Evolutionary conservation across 1,284 basidiomycete genomes (phyloP), one percentile per base, ranked within the genome.

Genomic region (Omphalotus olearius): DNA sequence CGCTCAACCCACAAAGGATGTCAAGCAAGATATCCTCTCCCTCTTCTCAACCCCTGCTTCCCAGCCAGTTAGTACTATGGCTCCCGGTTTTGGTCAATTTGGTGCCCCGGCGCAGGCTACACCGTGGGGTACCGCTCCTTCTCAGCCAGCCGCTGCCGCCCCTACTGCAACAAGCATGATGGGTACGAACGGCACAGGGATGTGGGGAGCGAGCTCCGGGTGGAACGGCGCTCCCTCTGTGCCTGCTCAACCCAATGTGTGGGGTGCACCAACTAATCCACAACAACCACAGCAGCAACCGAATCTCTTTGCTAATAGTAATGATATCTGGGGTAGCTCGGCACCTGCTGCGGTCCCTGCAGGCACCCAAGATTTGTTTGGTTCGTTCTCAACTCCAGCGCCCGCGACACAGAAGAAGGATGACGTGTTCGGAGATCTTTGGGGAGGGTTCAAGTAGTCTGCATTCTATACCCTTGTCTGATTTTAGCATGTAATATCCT

Each of bases 21-120:
- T 85, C 51, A 94, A 93, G 62, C 80, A 91, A 54, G 88, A 95
- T 59, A 95, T 96, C 60, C 74, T 96, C 37, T 92, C 89, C 0
- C 78, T 95, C 42, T 95, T 92, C 64, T 81, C 86, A n/a, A 60
- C 78, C 6, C 60, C 77, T 2, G 50, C 73, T 5, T 60, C 70
- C 10, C 53, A 52, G 18, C 57, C 66, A 6, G 57, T 69, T 10
- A 57, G 66, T 43, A 52, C 60, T 36, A 28, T 60, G 14, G 46
- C 39, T 16, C 42, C 14, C 36, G 45, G 53, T 9, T 67, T 66
- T 50, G 68, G 63, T 28, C 67, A 70, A 43, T 68, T 69, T 45
- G 56, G 54, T 11, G 45, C 37, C 17, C 45, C 43, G 17, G 18
- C 10, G 13, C 52, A 58, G 51, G 55, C 61, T 23, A 59, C 60